A percentile compares a stretch with the other conserved stretches of the same genome.
Conservation (phyloP, 257 asterid genomes). For the Anisodus acutangulus region DNA sequence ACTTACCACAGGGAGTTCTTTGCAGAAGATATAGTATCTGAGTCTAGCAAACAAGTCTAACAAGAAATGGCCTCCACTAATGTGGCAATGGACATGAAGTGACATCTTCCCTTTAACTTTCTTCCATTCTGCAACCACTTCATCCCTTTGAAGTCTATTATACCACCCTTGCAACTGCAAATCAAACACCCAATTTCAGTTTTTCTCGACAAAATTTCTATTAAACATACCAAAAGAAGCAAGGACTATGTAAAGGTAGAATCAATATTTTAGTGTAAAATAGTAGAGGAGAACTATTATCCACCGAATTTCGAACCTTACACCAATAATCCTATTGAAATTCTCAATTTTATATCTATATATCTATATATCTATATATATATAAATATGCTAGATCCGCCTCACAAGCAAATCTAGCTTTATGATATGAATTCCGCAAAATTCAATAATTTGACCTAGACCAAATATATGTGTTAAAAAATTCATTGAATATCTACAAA, state of each 20-base stretch:
- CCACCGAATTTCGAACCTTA: no score
- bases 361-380: no score
- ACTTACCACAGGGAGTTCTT: slow-evolving; percentile 91
- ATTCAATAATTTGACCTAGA: not conserved
- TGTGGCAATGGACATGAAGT: slow-evolving; percentile 96
- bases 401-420: no score
- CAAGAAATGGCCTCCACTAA: slow-evolving; percentile 87
- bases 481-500: no score
- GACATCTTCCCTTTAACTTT: slow-evolving; percentile 85
- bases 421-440: no score
- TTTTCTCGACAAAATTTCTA: not conserved
- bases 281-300: no score
- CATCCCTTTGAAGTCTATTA: slow-evolving; percentile 85
- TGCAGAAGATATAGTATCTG: slow-evolving; percentile 82
- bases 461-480: not conserved
- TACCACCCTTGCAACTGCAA: slow-evolving; percentile 97
- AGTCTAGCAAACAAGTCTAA: slow-evolving; percentile 68
- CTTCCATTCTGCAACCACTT: slow-evolving; percentile 97
- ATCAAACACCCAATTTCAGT: not conserved
- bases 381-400: not conserved
- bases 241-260: not conserved
- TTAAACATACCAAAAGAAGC: not conserved
- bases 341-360: no score
- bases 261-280: not conserved
- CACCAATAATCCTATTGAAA: no score